phyloP scores from a whole-genome alignment of 1,284 basidiomycete species.

The Microbotryum violaceum region DNA sequence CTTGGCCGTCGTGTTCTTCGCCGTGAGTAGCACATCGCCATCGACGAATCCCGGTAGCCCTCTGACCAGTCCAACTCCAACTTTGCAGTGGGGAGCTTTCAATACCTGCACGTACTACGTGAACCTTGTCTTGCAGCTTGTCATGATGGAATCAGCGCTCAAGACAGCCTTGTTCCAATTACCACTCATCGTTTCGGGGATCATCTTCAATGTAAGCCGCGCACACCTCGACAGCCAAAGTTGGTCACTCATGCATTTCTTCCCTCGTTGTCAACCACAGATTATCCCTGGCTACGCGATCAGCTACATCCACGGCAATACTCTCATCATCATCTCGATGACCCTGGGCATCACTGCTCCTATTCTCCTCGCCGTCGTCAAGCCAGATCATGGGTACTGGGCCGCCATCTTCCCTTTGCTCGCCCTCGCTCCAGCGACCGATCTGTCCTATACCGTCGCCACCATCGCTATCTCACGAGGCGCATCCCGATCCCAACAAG shows the following conservation, averaged over 20 bases:
- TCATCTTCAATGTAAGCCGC: background rate
- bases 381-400: slow-evolving; percentile 60
- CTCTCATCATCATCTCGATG: slow-evolving; percentile 31
- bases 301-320: slow-evolving; percentile 29
- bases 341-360: slow-evolving; percentile 54
- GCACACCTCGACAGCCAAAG: background rate
- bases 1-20: slow-evolving; percentile 59
- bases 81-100: slow-evolving; percentile 53
- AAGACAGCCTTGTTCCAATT: slow-evolving; percentile 65
- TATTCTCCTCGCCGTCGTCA: slow-evolving; percentile 63
- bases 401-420: slow-evolving; percentile 69
- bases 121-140: slow-evolving; percentile 11
- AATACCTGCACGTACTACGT: slow-evolving; percentile 34
- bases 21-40: slow-evolving; percentile 26
- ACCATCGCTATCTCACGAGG: slow-evolving; percentile 31
- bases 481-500: slow-evolving; percentile 28
- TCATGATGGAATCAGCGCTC: slow-evolving; percentile 48
- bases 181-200: slow-evolving; percentile 51
- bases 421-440: slow-evolving; percentile 44
- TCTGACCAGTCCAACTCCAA: too few relatives aligned
- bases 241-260: too few relatives aligned
- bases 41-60: too few relatives aligned
- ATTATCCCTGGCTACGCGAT: slow-evolving; percentile 32
- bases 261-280: background rate
- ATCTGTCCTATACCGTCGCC: slow-evolving; percentile 14